Conservation (phyloP, 2,329 filamentous ascomycete genomes). For the Aspergillus vadensis region DNA sequence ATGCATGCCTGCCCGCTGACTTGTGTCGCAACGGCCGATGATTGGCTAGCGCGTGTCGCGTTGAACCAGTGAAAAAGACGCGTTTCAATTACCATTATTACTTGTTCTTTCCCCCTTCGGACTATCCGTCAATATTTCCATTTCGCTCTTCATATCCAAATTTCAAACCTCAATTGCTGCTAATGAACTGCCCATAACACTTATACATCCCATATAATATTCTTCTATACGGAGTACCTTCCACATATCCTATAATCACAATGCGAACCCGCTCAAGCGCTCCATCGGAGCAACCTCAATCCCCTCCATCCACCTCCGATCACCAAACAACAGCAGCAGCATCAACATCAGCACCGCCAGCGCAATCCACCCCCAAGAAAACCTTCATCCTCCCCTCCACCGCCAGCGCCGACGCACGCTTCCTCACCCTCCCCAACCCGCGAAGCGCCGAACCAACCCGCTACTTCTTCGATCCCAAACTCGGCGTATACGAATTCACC, state of each 20-base stretch:
- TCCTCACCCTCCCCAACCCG: slow-evolving; percentile 59
- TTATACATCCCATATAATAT: too few species aligned
- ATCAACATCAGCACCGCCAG: slow-evolving; percentile 12
- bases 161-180: neutral
- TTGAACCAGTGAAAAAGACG: neutral
- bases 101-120: too few species aligned
- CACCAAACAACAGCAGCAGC: slow-evolving; percentile 23
- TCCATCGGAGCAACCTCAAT: slow-evolving; percentile 11
- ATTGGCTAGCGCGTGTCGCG: slow-evolving; percentile 9
- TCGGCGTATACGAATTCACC: slow-evolving; percentile 64
- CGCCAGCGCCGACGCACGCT: slow-evolving; percentile 54
- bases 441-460: slow-evolving; percentile 50
- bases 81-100: neutral
- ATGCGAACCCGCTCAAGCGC: slow-evolving; percentile 30
- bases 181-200: neutral
- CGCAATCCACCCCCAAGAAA: slow-evolving; percentile 42
- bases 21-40: neutral
- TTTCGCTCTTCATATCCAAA: too few species aligned
- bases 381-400: slow-evolving; percentile 61
- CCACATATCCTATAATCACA: neutral
- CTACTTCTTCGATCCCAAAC: slow-evolving; percentile 61
- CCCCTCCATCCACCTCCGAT: slow-evolving; percentile 15
- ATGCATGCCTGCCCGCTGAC: slow-evolving; percentile 2
- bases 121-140: too few species aligned
- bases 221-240: too few species aligned